phyloP scores from a whole-genome alignment of 2,329 filamentous ascomycete genomes.

The Venturia effusa region DNA sequence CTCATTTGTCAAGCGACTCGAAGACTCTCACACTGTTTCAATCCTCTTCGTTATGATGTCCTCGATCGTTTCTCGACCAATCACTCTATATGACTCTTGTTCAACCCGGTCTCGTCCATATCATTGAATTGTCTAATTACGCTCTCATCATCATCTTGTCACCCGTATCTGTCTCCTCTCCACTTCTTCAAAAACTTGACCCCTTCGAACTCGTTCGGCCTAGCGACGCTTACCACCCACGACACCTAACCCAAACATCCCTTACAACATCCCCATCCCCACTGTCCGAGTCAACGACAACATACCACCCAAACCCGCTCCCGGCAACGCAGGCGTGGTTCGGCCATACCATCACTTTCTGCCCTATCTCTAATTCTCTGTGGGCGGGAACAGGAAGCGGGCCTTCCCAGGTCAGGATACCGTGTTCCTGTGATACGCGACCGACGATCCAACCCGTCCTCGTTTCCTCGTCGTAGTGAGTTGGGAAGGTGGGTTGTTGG shows the following conservation, averaged over 20 bases:
- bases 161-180: neutral
- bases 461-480: conserved; percentile 28
- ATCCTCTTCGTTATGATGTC: too few relatives aligned
- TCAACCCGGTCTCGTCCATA: too few relatives aligned
- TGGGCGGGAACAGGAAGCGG: conserved; percentile 15
- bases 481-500: neutral
- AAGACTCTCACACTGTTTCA: too few relatives aligned
- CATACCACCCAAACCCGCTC: conserved; percentile 60
- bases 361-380: conserved; percentile 45
- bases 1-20: too few relatives aligned
- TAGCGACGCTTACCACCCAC: conserved; percentile 47
- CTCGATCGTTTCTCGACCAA: too few relatives aligned
- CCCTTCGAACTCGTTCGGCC: too few relatives aligned
- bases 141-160: too few relatives aligned
- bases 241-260: conserved; percentile 64
- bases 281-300: conserved; percentile 55
- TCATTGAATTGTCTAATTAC: too few relatives aligned
- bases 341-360: conserved; percentile 62
- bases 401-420: conserved; percentile 53
- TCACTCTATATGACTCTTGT: too few relatives aligned
- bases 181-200: neutral
- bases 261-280: conserved; percentile 48
- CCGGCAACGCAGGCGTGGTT: conserved; percentile 75
- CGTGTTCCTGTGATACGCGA: conserved; percentile 69
- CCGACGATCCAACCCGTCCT: conserved; percentile 54